These are phyloP conservation scores for Malus asiatica DNA, from an alignment of 306 rosid genomes.

Conservation along the genomic window DNA sequence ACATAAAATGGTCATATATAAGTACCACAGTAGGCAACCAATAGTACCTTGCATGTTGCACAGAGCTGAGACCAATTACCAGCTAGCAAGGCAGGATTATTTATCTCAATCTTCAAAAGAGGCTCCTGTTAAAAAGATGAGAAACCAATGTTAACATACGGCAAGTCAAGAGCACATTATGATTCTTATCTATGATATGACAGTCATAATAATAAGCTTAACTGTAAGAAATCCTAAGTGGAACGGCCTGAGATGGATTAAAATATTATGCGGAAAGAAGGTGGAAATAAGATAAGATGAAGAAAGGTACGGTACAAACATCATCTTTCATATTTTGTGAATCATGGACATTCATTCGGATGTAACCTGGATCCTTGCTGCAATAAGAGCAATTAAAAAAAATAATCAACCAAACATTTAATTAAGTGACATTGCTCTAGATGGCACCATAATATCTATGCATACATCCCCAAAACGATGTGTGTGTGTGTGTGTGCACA, in stretches of 20 bases:
- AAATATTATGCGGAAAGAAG: neutral
- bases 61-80: constrained; percentile 90
- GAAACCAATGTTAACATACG: constrained; percentile 6
- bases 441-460: neutral
- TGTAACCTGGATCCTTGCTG: constrained; percentile 99
- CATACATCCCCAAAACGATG: neutral
- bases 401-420: neutral
- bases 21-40: constrained; percentile 14
- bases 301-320: constrained; percentile 35
- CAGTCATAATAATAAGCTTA: neutral
- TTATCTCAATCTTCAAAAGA: constrained; percentile 81
- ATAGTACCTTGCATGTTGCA: constrained; percentile 79
- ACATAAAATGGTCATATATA: neutral
- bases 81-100: constrained; percentile 84
- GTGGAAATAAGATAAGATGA: neutral
- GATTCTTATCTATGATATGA: neutral
- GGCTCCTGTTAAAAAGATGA: constrained; percentile 59
- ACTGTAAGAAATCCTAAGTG: neutral
- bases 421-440: neutral
- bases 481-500: neutral
- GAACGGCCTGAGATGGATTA: neutral
- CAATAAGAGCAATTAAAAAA: constrained; percentile 12
- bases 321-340: constrained; percentile 76
- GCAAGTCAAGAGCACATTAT: neutral
- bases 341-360: constrained; percentile 57